phyloP scores from a whole-genome alignment of 2,329 filamentous ascomycete species.

The Chaetomiaceae sp. region DNA sequence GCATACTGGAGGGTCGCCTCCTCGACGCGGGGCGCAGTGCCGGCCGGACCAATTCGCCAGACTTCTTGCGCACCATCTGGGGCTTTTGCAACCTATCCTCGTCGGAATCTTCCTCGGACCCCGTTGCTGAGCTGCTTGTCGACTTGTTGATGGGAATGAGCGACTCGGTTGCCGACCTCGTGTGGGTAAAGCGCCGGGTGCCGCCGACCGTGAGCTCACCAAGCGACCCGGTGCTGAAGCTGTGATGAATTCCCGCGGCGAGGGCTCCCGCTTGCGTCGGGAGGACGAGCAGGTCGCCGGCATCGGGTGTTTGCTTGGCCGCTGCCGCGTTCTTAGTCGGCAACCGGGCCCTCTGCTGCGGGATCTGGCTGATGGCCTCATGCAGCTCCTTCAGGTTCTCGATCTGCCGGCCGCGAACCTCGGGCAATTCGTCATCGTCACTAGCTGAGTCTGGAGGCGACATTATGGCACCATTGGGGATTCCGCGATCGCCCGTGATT shows the following conservation, averaged over 20 bases:
- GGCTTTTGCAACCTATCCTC: slow-evolving; percentile 63
- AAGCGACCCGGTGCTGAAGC: slow-evolving; percentile 44
- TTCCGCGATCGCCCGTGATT: slow-evolving; percentile 62
- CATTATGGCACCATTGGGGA: slow-evolving; percentile 79
- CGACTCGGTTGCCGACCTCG: slow-evolving; percentile 54
- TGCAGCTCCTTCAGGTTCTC: slow-evolving; percentile 65
- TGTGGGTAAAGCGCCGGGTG: slow-evolving; percentile 42
- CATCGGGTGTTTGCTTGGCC: slow-evolving; percentile 27
- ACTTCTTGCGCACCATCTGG: slow-evolving; percentile 97
- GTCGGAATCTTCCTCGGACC: slow-evolving; percentile 60
- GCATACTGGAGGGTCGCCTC: slow-evolving; percentile 89
- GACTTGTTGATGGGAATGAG: slow-evolving; percentile 43
- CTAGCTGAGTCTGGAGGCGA: slow-evolving; percentile 85
- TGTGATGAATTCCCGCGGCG: slow-evolving; percentile 40
- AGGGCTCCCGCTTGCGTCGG: slow-evolving; percentile 33
- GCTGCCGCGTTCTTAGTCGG: slow-evolving; percentile 35
- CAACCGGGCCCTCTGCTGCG: slow-evolving; percentile 57
- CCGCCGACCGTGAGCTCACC: slow-evolving; percentile 37
- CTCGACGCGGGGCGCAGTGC: slow-evolving; percentile 77
- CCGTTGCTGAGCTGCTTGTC: slow-evolving; percentile 44
- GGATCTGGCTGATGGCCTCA: slow-evolving; percentile 76
- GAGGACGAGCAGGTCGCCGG: slow-evolving; percentile 34
- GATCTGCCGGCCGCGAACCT: slow-evolving; percentile 38
- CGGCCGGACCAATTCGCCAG: slow-evolving; percentile 89
- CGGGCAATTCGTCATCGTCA: slow-evolving; percentile 66